Conservation (phyloP, 768 basidiomycete genomes). For the Pulveroboletus frians region DNA sequence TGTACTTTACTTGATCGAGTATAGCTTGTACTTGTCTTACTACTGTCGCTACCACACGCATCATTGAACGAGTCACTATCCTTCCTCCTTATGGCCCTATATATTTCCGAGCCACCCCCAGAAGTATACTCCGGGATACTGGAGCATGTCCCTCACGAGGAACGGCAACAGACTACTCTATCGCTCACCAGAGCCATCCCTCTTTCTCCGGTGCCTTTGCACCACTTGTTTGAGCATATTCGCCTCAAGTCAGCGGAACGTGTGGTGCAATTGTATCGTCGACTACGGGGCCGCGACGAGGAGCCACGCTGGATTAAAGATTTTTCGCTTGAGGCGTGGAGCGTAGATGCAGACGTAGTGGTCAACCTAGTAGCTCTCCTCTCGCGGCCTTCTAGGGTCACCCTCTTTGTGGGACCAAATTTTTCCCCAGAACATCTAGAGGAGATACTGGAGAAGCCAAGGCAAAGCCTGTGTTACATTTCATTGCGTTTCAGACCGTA, state of each 20-base stretch:
- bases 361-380: constrained; percentile 63
- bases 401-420: constrained; percentile 66
- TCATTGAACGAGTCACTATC: background rate
- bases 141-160: constrained; percentile 39
- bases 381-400: constrained; percentile 44
- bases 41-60: too few relatives aligned
- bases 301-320: constrained; percentile 41
- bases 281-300: constrained; percentile 39
- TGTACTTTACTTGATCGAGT: too few relatives aligned
- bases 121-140: constrained; percentile 66
- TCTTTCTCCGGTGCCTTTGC: constrained; percentile 46
- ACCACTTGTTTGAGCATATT: constrained; percentile 57
- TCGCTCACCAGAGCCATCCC: constrained; percentile 64
- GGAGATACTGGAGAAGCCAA: constrained; percentile 53
- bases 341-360: constrained; percentile 68
- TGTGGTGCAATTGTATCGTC: constrained; percentile 50
- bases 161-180: constrained; percentile 49
- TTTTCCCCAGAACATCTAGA: constrained; percentile 81
- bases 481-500: constrained; percentile 80
- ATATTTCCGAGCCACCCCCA: constrained; percentile 44
- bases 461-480: constrained; percentile 44
- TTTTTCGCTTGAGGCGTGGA: constrained; percentile 58
- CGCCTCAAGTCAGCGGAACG: constrained; percentile 47
- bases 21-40: too few relatives aligned
- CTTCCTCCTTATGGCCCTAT: constrained; percentile 13